These are phyloP conservation scores for Auxenochlorella pyrenoidosa DNA, from an alignment of 139 green algal species.

Conservation along the genomic window DNA sequence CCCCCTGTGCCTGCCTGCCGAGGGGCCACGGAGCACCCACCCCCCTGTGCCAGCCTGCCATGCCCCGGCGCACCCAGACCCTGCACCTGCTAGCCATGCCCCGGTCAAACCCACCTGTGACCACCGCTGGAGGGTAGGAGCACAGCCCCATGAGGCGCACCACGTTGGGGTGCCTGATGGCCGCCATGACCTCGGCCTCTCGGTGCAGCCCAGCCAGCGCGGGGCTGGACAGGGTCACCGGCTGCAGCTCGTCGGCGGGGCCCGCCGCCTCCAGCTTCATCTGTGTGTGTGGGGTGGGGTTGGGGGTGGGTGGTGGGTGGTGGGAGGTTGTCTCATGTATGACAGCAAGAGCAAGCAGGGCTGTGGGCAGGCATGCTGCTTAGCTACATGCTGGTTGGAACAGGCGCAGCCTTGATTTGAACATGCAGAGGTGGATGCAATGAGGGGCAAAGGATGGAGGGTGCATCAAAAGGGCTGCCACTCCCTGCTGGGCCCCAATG, in stretches of 20 bases:
- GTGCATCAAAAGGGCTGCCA: too few relatives aligned
- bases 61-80: too few relatives aligned
- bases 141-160: not conserved
- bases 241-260: not conserved
- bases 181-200: constrained; percentile 11
- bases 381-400: too few relatives aligned
- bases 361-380: too few relatives aligned
- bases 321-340: too few relatives aligned
- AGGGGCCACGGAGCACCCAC: not conserved
- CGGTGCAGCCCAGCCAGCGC: not conserved
- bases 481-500: too few relatives aligned
- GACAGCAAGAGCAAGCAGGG: too few relatives aligned
- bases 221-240: not conserved
- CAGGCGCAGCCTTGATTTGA: too few relatives aligned
- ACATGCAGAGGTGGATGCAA: too few relatives aligned
- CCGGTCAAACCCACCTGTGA: not conserved
- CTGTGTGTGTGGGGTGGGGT: too few relatives aligned
- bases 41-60: too few relatives aligned
- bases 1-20: not conserved
- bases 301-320: not conserved
- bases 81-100: not conserved
- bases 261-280: not conserved
- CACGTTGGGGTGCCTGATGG: not conserved
- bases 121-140: not conserved
- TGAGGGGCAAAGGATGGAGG: too few relatives aligned